phyloP scores from a whole-genome alignment of 1,139 yeast genomes.

The Petasospora rhodanensis region DNA sequence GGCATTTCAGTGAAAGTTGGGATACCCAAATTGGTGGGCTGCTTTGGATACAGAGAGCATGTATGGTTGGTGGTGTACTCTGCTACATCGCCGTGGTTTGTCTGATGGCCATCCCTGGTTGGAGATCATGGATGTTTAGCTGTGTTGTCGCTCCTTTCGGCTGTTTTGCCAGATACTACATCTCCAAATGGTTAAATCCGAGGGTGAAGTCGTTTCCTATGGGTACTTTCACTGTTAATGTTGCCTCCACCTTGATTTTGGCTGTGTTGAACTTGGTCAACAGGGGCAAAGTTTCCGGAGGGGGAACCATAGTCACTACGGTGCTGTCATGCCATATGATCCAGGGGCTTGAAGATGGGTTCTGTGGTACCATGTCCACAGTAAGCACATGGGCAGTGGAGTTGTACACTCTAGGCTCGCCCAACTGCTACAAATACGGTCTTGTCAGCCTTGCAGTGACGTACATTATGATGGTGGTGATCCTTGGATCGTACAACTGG shows the following conservation, averaged over 20 bases:
- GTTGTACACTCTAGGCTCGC: slow-evolving; percentile 36
- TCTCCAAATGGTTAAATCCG: slow-evolving; percentile 48
- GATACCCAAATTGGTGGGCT: slow-evolving; percentile 29
- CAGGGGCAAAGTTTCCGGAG: slow-evolving; percentile 36
- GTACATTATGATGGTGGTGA: slow-evolving; percentile 39
- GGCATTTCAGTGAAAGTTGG: slow-evolving; percentile 30
- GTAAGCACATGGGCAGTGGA: slow-evolving; percentile 75
- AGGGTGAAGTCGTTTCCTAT: slow-evolving; percentile 43
- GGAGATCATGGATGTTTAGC: slow-evolving; percentile 65
- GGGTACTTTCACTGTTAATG: slow-evolving; percentile 75
- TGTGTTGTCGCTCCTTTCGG: slow-evolving; percentile 64
- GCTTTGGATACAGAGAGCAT: slow-evolving; percentile 13
- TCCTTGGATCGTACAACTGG: slow-evolving; percentile 55
- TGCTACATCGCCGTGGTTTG: slow-evolving; percentile 42
- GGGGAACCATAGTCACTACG: slow-evolving; percentile 31
- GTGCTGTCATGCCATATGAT: slow-evolving; percentile 47
- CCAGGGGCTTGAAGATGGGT: slow-evolving; percentile 60
- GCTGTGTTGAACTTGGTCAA: slow-evolving; percentile 49
- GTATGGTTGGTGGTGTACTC: slow-evolving; percentile 33
- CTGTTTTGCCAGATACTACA: slow-evolving; percentile 51
- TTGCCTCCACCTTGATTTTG: slow-evolving; percentile 53
- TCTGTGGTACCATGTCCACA: slow-evolving; percentile 75
- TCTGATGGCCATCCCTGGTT: slow-evolving; percentile 36
- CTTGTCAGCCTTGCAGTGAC: slow-evolving; percentile 34
- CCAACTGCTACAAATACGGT: slow-evolving; percentile 37